A percentile compares a stretch with the other conserved stretches of the same genome.
phyloP scores from a whole-genome alignment of 306 rosid species.

The Macrotyloma uniflorum region DNA sequence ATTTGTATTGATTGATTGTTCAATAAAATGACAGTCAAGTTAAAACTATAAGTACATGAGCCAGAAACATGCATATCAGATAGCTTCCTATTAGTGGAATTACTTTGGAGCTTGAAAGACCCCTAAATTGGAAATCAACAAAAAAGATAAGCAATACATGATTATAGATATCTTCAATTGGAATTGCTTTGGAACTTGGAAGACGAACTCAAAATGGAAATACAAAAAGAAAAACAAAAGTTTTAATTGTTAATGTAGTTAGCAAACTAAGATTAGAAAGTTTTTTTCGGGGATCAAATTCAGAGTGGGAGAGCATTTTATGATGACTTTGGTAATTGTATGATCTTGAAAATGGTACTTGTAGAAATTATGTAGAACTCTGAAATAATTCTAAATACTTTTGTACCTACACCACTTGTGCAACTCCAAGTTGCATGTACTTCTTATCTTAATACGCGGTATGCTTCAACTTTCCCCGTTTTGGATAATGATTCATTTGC shows the following conservation, averaged over 20 bases:
- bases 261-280: background rate
- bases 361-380: background rate
- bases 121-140: background rate
- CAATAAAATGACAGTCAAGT: background rate
- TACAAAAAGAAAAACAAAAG: background rate
- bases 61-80: background rate
- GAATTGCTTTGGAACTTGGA: background rate
- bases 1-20: background rate
- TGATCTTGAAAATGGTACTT: constrained; percentile 17
- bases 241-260: background rate
- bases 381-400: background rate
- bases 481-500: background rate
- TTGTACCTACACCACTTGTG: background rate
- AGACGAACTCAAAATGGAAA: background rate
- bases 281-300: background rate
- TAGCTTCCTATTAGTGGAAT: constrained; percentile 5
- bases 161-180: background rate
- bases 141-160: background rate
- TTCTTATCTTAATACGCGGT: background rate
- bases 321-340: background rate
- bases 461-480: background rate
- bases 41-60: background rate
- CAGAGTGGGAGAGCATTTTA: background rate
- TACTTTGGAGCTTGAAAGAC: background rate
- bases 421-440: background rate